Percentiles rank a stretch among this genome's conserved stretches.
Conservation (phyloP, 2,329 filamentous ascomycete genomes). For the Amauroascus verrucosus region DNA sequence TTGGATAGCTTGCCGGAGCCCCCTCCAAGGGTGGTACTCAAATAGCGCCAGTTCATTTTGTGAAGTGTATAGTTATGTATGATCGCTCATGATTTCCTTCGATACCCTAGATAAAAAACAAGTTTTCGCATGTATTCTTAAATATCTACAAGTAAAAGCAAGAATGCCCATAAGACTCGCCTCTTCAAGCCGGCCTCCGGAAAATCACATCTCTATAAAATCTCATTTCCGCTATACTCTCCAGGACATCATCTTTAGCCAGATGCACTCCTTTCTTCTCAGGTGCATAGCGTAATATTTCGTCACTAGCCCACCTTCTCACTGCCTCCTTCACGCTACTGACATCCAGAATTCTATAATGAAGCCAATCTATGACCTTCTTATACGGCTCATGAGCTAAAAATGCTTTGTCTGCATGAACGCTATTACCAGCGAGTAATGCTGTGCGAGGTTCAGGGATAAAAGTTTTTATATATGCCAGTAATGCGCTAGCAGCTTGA, state of each 20-base stretch:
- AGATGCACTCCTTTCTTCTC: slow-evolving; percentile 68
- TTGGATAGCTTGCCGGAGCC: not conserved
- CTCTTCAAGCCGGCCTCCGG: slow-evolving; percentile 16
- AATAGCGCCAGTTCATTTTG: not conserved
- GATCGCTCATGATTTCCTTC: too few relatives aligned
- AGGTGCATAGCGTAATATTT: slow-evolving; percentile 53
- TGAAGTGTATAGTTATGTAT: not conserved
- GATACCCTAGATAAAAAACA: too few relatives aligned
- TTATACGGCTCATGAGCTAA: slow-evolving; percentile 64
- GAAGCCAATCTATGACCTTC: slow-evolving; percentile 62
- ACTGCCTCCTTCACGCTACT: slow-evolving; percentile 87
- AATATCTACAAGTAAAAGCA: too few relatives aligned
- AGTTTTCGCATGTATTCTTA: not conserved
- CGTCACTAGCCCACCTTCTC: slow-evolving; percentile 62
- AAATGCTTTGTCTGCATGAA: slow-evolving; percentile 82
- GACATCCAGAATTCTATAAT: slow-evolving; percentile 86
- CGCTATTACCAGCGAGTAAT: slow-evolving; percentile 80
- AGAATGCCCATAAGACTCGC: too few relatives aligned
- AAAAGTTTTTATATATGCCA: slow-evolving; percentile 65
- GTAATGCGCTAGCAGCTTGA: slow-evolving; percentile 59
- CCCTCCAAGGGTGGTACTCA: not conserved
- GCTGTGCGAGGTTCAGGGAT: slow-evolving; percentile 58
- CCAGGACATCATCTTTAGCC: slow-evolving; percentile 79
- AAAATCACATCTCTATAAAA: slow-evolving; percentile 72
- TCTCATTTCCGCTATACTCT: slow-evolving; percentile 84